Evolutionary conservation across 108 stramenopile species (phyloP), one percentile per base, ranked within the genome.

Genomic region (Pseudonitzschia pungens): DNA sequence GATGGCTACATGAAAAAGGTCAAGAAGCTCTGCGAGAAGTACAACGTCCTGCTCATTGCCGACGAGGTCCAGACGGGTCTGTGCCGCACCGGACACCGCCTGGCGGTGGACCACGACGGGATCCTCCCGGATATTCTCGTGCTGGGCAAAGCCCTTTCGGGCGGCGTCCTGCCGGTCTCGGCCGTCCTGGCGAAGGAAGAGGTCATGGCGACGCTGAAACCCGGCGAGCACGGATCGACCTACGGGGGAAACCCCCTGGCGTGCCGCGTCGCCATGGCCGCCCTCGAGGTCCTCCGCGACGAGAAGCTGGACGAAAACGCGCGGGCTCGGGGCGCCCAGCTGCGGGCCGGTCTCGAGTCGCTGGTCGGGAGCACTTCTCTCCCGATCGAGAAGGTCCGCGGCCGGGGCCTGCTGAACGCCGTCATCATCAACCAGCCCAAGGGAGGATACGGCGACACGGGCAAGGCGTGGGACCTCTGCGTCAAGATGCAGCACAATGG

Each of bases 41-140:
- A 98, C 92, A 97, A 96, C 70, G 91, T 98, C 16, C 87, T 99
- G 21, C 56, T 98, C 69, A 98, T 99, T 74, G 96, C 96, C 42
- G 99, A 99, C 85, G 99, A 99, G 82, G 98, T 99, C 1, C 99
- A 99, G 82, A 98, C 98, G 3, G 99, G 99, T n/a, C 74, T 99
- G 33, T 93, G 96, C 33, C 89, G 99, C 9, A 97, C 98, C 26
- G 99, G 99, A 24, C 86, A 90, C 64, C 79, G 87, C 72, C 82
- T 99, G 71, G 96, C 96, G 15, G 89, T 89, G 14, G 95, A 99
- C 74, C 89, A 96, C 79, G 96, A 97, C 70, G 82, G 76, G 21
- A 90, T 95, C 72, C 84, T 92, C 68, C 99, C 99, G 22, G 99
- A 99, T 78, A 96, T 99, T 53, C 76, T 99, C 22, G 84, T 99